phyloP scores from a whole-genome alignment of 2,329 filamentous ascomycete genomes.

The Diaporthe humulicola region DNA sequence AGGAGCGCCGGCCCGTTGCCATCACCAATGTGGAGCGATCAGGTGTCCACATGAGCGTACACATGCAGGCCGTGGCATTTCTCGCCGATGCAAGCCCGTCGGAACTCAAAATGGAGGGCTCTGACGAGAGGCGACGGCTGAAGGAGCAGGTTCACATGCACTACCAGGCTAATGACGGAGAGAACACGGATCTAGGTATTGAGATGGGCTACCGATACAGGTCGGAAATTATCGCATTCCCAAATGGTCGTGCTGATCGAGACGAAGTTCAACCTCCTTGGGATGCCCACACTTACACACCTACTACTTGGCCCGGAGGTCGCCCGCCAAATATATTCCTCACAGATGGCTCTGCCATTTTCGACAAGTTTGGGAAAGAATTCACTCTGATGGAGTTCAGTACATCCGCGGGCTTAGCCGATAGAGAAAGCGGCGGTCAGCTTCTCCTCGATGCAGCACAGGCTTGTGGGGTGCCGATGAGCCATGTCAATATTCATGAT shows the following conservation, averaged over 20 bases:
- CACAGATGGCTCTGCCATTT: conserved; percentile 36
- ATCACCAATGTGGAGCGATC: conserved; percentile 21
- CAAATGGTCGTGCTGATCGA: no score
- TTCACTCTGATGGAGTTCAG: conserved; percentile 40
- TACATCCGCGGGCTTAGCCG: neutral
- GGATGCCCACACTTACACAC: conserved; percentile 25
- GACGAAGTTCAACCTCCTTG: neutral
- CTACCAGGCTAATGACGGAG: conserved; percentile 43
- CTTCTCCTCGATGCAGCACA: neutral
- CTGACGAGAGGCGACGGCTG: conserved; percentile 29
- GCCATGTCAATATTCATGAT: conserved; percentile 13
- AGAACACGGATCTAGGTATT: conserved; percentile 45
- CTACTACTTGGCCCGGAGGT: conserved; percentile 39
- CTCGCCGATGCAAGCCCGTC: conserved; percentile 20
- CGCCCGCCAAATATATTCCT: conserved; percentile 41
- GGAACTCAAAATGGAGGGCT: neutral
- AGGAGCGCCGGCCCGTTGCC: conserved; percentile 39
- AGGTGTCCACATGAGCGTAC: conserved; percentile 29
- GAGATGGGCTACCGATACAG: conserved; percentile 47
- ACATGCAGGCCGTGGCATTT: conserved; percentile 37
- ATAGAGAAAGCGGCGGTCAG: neutral
- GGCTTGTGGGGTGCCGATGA: conserved; percentile 27
- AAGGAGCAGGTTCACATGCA: conserved; percentile 37
- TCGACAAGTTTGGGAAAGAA: conserved; percentile 36
- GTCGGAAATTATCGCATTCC: conserved; percentile 30